Evolutionary conservation across 176 grass and related monocot species (phyloP).

Genomic region (Cenchrus fungigraminus): DNA sequence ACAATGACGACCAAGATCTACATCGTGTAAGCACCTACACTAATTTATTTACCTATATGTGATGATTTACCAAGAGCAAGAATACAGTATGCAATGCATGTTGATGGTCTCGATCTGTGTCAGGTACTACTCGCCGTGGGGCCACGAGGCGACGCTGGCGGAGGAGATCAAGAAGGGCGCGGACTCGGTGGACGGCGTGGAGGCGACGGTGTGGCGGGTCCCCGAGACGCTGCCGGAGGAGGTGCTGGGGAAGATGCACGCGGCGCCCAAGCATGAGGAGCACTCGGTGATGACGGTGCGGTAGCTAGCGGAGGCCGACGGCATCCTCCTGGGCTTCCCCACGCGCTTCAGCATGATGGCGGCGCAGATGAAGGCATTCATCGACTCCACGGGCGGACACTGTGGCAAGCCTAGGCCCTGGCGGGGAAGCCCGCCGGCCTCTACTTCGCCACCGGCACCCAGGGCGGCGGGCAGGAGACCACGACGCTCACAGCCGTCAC

Average conservation of each 20-base stretch:
- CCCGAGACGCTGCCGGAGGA: slow-evolving; percentile 53
- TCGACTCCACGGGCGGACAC: slow-evolving; percentile 59
- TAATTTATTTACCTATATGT: too few species aligned
- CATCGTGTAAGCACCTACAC: too few species aligned
- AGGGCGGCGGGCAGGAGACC: slow-evolving; percentile 58
- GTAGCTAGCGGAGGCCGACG: slow-evolving; percentile 56
- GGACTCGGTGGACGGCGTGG: slow-evolving; percentile 28
- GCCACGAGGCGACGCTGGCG: slow-evolving; percentile 40
- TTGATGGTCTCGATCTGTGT: too few species aligned
- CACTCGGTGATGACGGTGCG: slow-evolving; percentile 45
- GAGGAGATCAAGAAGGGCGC: slow-evolving; percentile 51
- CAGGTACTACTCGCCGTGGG: slow-evolving; percentile 44
- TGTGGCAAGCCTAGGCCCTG: slow-evolving; percentile 48
- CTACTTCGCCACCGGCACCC: slow-evolving; percentile 38
- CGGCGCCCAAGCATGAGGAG: slow-evolving; percentile 43
- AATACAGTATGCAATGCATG: too few species aligned
- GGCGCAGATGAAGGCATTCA: slow-evolving; percentile 64
- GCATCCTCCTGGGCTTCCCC: slow-evolving; percentile 60
- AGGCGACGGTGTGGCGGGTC: neutral
- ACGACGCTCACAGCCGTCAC: slow-evolving; percentile 58
- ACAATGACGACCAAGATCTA: too few species aligned
- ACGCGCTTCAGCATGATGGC: slow-evolving; percentile 65
- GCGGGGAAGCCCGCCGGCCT: slow-evolving; percentile 53
- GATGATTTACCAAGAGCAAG: too few species aligned
- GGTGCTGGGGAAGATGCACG: slow-evolving; percentile 51